Percentiles rank a stretch among this genome's conserved stretches.
These are phyloP conservation scores for Trebouxiophyceae sp. DNA, from an alignment of 163 green algal species.

Conservation along the genomic window DNA sequence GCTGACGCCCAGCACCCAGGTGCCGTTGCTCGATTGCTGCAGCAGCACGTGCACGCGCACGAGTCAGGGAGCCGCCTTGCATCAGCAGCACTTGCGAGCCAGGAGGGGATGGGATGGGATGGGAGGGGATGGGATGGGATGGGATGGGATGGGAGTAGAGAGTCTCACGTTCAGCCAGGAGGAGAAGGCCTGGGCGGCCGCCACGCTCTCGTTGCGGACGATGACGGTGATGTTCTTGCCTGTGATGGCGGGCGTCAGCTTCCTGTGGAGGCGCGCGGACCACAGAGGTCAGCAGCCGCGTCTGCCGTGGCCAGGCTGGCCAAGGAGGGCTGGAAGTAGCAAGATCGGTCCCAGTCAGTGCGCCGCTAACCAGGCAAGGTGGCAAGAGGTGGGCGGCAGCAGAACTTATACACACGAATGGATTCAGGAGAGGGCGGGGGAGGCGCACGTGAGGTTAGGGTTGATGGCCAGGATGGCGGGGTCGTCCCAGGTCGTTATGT, in stretches of 20 bases:
- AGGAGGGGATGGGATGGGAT: too few species aligned
- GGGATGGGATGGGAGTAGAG: too few species aligned
- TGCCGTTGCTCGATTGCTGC: not conserved
- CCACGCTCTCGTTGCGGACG: conserved; percentile 2
- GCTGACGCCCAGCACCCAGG: conserved; percentile 5
- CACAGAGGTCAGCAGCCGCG: not conserved
- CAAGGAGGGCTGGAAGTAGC: too few species aligned
- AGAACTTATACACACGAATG: too few species aligned
- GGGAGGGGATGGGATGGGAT: too few species aligned
- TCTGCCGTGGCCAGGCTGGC: not conserved
- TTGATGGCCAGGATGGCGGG: conserved; percentile 11
- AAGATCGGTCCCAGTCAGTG: not conserved
- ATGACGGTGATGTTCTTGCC: conserved; percentile 4
- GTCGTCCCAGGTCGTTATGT: conserved; percentile 16
- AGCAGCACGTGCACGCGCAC: too few species aligned
- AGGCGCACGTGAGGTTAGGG: conserved; percentile 11
- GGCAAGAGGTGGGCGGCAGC: not conserved
- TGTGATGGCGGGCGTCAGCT: conserved; percentile 1
- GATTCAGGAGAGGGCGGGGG: not conserved
- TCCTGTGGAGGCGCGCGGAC: not conserved
- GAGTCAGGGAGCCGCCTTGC: too few species aligned
- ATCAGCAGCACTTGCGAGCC: too few species aligned
- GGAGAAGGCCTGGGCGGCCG: conserved; percentile 1
- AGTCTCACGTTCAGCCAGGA: conserved; percentile 2
- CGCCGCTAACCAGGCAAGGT: not conserved